These are phyloP conservation scores for Oropetium thomaeum DNA, from an alignment of 176 grass and related monocot species.

Conservation along the genomic window DNA sequence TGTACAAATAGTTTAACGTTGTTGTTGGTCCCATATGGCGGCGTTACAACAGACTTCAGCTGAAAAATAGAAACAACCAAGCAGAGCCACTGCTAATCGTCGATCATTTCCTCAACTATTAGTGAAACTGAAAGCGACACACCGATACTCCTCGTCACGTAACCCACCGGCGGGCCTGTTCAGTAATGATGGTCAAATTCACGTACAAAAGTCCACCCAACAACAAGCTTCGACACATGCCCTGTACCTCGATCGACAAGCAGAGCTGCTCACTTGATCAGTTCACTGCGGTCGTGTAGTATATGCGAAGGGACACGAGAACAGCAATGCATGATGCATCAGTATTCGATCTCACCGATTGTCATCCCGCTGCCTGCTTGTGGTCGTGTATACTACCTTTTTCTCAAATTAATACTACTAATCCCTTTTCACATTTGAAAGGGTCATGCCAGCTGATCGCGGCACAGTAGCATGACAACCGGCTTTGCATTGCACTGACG, in stretches of 20 bases:
- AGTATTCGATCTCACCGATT: not conserved
- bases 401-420: too few species aligned
- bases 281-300: not conserved
- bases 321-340: constrained; percentile 8
- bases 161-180: not conserved
- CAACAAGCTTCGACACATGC: not conserved
- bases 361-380: too few species aligned
- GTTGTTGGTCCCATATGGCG: constrained; percentile 4
- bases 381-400: not conserved
- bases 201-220: not conserved
- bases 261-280: not conserved
- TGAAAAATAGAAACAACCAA: not conserved
- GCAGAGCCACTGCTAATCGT: not conserved
- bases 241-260: not conserved
- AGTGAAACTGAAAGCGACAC: constrained; percentile 4
- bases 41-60: constrained; percentile 25
- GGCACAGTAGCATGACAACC: constrained; percentile 29
- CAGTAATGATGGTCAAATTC: not conserved
- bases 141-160: not conserved
- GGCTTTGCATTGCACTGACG: not conserved
- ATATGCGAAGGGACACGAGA: not conserved
- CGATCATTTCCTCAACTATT: not conserved
- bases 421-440: not conserved
- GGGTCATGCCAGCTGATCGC: not conserved
- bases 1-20: not conserved